Evolutionary conservation across 768 basidiomycete genomes (phyloP), one percentile per base, ranked within the genome.

Genomic region (Lactifluus subvellereus): DNA sequence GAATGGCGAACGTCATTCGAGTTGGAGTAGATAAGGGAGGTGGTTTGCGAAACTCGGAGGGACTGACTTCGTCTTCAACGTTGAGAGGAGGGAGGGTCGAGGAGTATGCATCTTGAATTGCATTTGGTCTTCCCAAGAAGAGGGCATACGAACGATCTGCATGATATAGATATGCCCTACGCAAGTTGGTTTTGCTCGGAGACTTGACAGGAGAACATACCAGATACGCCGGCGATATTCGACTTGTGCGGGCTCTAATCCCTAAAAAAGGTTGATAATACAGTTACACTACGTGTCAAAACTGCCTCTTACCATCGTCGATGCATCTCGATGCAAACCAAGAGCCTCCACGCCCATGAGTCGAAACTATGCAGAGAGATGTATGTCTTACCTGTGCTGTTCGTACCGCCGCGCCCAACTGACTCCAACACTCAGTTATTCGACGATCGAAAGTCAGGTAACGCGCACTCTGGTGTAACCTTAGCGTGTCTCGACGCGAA

Each of bases 371-470:
- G 51, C 27, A 7, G 9, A 14, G 6, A 22, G 7, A 18, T 7
- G 2, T 32, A 58, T 56, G 42, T 45, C 63, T 55, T 45, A 64
- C 63, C 70, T 96, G 94, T 9, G 94, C 94, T 37, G 94, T 97
- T 62, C 94, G 77, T 14, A 98, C 87, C 53, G 92, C 92, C 6
- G 94, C 94, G 40, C 94, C 94, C 18, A 98, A 79, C 70, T 96
- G 93, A 72, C 91, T 93, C 93, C 94, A 98, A 70, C 94, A 94
- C 75, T 97, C 94, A 8, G 94, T 94, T 62, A 96, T 89, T 52
- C 90, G 84, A 53, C 89, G 84, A 71, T 92, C 89, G 69, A 91
- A 84, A 4, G 82, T 79, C 54, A 85, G 71, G 68, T 84, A 82
- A 66, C 90, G 78, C 58, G 93, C 91, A 55, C 83, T 85, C 84